These are phyloP conservation scores for Puccinellia tenuiflora DNA, from an alignment of 176 grass and related monocot species.

Conservation along the genomic window DNA sequence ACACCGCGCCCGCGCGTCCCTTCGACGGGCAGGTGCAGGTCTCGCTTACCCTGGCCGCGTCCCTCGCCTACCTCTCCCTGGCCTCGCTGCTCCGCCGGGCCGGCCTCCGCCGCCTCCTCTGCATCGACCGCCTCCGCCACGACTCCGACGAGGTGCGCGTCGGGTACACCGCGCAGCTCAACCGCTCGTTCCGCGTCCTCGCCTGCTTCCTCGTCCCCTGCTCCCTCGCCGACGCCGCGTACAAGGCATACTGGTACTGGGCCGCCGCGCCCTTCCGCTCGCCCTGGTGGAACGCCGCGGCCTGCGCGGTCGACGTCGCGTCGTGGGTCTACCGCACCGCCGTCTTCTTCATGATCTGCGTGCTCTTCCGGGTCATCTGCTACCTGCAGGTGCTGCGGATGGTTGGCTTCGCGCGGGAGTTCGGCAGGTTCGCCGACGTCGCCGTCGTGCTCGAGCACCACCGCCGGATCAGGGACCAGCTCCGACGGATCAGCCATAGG, in stretches of 20 bases:
- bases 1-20: not conserved
- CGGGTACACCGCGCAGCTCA: conserved; percentile 46
- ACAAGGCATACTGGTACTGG: conserved; percentile 62
- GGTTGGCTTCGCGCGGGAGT: conserved; percentile 56
- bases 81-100: conserved; percentile 22
- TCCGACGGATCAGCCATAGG: conserved; percentile 64
- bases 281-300: conserved; percentile 8
- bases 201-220: conserved; percentile 50
- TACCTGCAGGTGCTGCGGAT: conserved; percentile 86
- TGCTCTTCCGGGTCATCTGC: conserved; percentile 74
- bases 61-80: conserved; percentile 46
- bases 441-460: conserved; percentile 58
- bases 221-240: conserved; percentile 46
- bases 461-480: conserved; percentile 53
- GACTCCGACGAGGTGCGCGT: conserved; percentile 52
- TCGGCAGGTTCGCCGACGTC: conserved; percentile 62
- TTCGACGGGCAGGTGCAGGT: conserved; percentile 59
- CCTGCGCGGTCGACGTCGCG: conserved; percentile 51
- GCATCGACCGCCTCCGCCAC: conserved; percentile 54
- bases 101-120: conserved; percentile 61
- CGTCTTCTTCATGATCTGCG: conserved; percentile 69
- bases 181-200: conserved; percentile 57
- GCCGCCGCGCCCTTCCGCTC: conserved; percentile 12
- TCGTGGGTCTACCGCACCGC: conserved; percentile 72
- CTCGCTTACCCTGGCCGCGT: conserved; percentile 31